These are phyloP conservation scores for Coemansia aciculifera DNA, from an alignment of 192 early-diverging fungal species.

Conservation along the genomic window DNA sequence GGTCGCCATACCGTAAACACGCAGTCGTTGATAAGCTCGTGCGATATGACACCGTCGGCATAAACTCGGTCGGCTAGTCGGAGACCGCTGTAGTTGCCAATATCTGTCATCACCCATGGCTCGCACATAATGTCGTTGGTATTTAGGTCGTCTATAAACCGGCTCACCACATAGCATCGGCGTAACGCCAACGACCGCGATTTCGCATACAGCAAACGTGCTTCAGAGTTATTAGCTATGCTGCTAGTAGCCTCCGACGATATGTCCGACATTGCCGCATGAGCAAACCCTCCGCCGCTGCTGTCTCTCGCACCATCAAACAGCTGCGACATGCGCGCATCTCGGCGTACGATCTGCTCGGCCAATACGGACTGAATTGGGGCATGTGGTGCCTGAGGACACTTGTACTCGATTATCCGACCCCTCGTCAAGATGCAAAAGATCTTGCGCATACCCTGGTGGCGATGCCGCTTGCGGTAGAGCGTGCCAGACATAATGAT, in stretches of 20 bases:
- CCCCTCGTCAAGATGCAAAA: slow-evolving; percentile 52
- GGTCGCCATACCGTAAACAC: slow-evolving; percentile 55
- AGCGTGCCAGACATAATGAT: slow-evolving; percentile 48
- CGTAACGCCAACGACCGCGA: slow-evolving; percentile 40
- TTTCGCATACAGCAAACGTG: slow-evolving; percentile 23
- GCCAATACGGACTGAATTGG: slow-evolving; percentile 24
- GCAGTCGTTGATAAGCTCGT: slow-evolving; percentile 51
- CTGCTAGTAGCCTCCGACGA: slow-evolving; percentile 8
- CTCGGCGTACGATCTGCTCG: slow-evolving; percentile 15
- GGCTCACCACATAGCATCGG: slow-evolving; percentile 52
- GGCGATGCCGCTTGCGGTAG: slow-evolving; percentile 51
- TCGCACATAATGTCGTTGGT: slow-evolving; percentile 49
- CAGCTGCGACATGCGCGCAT: slow-evolving; percentile 26
- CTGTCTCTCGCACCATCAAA: slow-evolving; percentile 8
- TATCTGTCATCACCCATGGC: slow-evolving; percentile 56
- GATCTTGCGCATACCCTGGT: slow-evolving; percentile 49
- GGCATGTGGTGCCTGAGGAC: slow-evolving; percentile 15
- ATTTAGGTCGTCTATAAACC: slow-evolving; percentile 41
- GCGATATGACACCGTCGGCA: slow-evolving; percentile 45
- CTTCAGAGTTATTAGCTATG: slow-evolving; percentile 15
- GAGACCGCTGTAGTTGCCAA: slow-evolving; percentile 51
- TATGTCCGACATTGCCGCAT: slow-evolving; percentile 4
- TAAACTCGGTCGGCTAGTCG: slow-evolving; percentile 51
- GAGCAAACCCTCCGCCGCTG: neutral
- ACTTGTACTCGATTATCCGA: slow-evolving; percentile 48